A percentile compares a stretch with the other conserved stretches of the same genome.
Conservation (phyloP, 225 moss, liverwort and hornwort species). For the Physcomitrium patens region DNA sequence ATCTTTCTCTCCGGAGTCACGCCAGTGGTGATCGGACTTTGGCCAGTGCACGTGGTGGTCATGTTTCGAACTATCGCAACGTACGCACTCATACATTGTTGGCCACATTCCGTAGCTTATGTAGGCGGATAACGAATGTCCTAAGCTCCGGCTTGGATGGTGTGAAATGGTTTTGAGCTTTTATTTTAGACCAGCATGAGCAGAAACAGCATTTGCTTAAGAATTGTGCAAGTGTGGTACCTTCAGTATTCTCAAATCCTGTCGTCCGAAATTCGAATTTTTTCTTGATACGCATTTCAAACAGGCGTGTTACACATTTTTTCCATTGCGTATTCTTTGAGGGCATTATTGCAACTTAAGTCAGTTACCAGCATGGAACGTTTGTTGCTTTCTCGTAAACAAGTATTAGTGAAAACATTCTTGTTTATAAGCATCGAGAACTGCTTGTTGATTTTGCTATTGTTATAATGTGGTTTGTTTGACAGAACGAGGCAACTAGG, state of each 20-base stretch:
- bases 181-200: neutral
- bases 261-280: neutral
- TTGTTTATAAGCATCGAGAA: neutral
- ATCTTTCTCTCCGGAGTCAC: constrained; percentile 48
- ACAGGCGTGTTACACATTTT: constrained; percentile 8
- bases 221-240: constrained; percentile 2
- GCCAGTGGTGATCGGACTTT: constrained; percentile 62
- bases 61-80: constrained; percentile 44
- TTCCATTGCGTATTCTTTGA: constrained; percentile 11
- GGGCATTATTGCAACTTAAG: constrained; percentile 15
- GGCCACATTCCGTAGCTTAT: constrained; percentile 6
- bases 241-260: constrained; percentile 7
- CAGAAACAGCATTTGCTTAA: neutral
- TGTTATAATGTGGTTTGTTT: constrained; percentile 27
- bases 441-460: constrained; percentile 10
- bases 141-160: constrained; percentile 15
- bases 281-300: neutral
- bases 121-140: neutral
- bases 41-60: constrained; percentile 48
- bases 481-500: constrained; percentile 85
- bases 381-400: neutral
- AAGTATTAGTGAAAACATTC: neutral
- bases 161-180: constrained; percentile 7
- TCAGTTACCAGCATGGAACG: constrained; percentile 13
- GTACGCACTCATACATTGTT: constrained; percentile 30